phyloP scores from a whole-genome alignment of 441 rosid species.

The Populus hybrid region DNA sequence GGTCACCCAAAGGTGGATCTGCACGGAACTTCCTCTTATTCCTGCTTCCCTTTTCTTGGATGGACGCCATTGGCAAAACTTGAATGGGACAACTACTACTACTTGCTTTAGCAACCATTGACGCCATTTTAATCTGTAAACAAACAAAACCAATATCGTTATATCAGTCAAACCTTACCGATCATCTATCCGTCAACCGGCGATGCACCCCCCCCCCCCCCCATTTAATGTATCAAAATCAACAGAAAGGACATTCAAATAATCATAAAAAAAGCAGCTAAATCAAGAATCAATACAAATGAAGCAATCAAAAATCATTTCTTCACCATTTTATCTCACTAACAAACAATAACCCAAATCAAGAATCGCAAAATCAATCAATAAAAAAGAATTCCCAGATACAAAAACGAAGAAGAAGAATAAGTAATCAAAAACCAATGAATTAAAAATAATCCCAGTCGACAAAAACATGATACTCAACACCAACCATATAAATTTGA shows the following conservation, averaged over 20 bases:
- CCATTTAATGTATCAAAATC: conserved; percentile 8
- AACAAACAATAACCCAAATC: conserved; percentile 23
- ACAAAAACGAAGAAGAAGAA: background rate
- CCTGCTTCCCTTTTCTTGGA: conserved; percentile 79
- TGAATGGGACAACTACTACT: conserved; percentile 32
- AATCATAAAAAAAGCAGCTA: conserved; percentile 11
- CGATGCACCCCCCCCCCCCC: conserved; percentile 2
- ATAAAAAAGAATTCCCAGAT: conserved; percentile 5
- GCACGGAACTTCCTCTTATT: conserved; percentile 88
- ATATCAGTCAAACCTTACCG: background rate
- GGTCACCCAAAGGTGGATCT: conserved; percentile 67
- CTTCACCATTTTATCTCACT: conserved; percentile 12
- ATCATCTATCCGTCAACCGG: conserved; percentile 14
- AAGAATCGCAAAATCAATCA: conserved; percentile 23
- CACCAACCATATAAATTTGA: conserved; percentile 13
- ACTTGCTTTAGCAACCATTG: conserved; percentile 54
- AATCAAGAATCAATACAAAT: conserved; percentile 13
- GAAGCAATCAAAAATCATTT: conserved; percentile 3
- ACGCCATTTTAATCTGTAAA: conserved; percentile 55
- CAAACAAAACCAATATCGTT: background rate
- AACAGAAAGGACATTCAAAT: background rate
- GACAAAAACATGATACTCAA: background rate
- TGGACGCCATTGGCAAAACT: conserved; percentile 42
- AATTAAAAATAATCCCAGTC: conserved; percentile 24
- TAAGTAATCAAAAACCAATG: conserved; percentile 15